phyloP scores from a whole-genome alignment of 148 eudicot species.

The Cornus kousa region DNA sequence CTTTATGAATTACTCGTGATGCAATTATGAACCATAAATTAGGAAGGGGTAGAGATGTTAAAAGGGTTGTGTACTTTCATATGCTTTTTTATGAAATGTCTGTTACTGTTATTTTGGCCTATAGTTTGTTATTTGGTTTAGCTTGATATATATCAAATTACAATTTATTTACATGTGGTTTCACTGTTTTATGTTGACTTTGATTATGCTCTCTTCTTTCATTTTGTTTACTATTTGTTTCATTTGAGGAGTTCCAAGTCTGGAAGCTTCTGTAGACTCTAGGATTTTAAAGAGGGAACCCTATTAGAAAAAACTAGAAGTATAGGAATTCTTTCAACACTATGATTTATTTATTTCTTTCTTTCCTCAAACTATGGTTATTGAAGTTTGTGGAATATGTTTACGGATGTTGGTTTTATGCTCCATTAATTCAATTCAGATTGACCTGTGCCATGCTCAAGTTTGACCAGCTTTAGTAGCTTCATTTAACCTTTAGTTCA shows the following conservation, averaged over 20 bases:
- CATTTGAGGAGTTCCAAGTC: background rate
- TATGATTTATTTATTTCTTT: too few relatives aligned
- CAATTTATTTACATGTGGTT: background rate
- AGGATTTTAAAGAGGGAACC: background rate
- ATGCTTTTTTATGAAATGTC: background rate
- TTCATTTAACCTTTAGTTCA: too few relatives aligned
- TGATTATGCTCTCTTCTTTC: background rate
- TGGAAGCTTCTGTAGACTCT: background rate
- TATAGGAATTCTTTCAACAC: background rate
- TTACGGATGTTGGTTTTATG: too few relatives aligned
- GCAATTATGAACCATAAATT: constrained; percentile 4
- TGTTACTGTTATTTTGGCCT: background rate
- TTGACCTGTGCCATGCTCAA: too few relatives aligned
- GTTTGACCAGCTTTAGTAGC: too few relatives aligned
- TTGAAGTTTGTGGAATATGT: too few relatives aligned
- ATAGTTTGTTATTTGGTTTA: background rate
- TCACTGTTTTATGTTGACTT: background rate
- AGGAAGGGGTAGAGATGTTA: background rate
- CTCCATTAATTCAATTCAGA: too few relatives aligned
- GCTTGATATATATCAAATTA: background rate
- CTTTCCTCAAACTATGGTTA: too few relatives aligned
- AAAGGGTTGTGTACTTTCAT: background rate
- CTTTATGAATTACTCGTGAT: background rate
- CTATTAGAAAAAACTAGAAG: background rate
- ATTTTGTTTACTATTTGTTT: background rate